A percentile compares a stretch with the other conserved stretches of the same genome.
These are phyloP conservation scores for Mucor indicus DNA, from an alignment of 371 early-diverging fungal genomes.

Conservation along the genomic window DNA sequence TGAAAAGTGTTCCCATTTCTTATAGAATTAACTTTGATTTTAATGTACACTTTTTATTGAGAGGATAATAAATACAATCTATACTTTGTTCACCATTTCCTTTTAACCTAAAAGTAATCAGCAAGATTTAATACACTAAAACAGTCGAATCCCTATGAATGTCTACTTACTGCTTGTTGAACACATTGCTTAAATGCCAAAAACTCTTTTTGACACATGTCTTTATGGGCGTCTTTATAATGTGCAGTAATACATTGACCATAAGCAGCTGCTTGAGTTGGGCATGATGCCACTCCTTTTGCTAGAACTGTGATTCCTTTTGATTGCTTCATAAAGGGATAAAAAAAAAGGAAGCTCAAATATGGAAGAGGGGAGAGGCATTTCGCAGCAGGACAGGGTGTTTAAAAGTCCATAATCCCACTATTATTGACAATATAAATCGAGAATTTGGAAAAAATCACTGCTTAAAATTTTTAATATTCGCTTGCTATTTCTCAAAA, in stretches of 20 bases:
- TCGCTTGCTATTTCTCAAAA: too few relatives aligned
- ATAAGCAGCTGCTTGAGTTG: constrained; percentile 48
- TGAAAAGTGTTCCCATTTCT: too few relatives aligned
- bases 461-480: too few relatives aligned
- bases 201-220: constrained; percentile 59
- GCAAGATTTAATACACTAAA: background rate
- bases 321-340: constrained; percentile 7
- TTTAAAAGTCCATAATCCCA: too few relatives aligned
- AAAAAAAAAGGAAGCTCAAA: constrained; percentile 3
- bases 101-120: constrained; percentile 11
- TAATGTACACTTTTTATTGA: too few relatives aligned
- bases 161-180: constrained; percentile 38
- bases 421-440: too few relatives aligned
- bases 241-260: constrained; percentile 55
- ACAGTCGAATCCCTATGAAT: background rate
- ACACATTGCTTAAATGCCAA: constrained; percentile 59
- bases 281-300: constrained; percentile 42
- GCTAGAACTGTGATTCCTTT: constrained; percentile 36
- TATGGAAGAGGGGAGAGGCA: background rate
- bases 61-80: too few relatives aligned
- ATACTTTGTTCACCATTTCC: constrained; percentile 12
- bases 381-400: too few relatives aligned
- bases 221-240: constrained; percentile 54
- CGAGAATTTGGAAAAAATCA: too few relatives aligned
- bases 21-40: too few relatives aligned